These are phyloP conservation scores for Apiospora kogelbergensis DNA, from an alignment of 2,329 filamentous ascomycete species.

Conservation along the genomic window DNA sequence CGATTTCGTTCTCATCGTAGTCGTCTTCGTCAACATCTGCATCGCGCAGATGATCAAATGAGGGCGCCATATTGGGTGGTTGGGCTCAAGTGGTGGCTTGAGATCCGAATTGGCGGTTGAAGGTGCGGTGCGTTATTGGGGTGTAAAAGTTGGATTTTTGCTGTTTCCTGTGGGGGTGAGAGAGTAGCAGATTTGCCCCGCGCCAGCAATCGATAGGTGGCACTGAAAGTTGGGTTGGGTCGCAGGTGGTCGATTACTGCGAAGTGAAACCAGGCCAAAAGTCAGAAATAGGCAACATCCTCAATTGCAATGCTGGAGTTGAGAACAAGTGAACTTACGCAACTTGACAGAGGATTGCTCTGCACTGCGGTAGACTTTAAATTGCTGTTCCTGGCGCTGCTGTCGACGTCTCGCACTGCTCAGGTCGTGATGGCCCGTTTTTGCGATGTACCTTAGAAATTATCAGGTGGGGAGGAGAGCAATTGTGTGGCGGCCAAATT, in stretches of 20 bases:
- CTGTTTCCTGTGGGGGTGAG: slow-evolving; percentile 10
- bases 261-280: background rate
- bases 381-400: background rate
- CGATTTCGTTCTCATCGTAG: slow-evolving; percentile 89
- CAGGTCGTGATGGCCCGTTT: slow-evolving; percentile 7
- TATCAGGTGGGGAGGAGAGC: slow-evolving; percentile 5
- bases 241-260: too few species aligned
- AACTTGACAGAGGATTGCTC: background rate
- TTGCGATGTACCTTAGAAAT: slow-evolving; percentile 9
- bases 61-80: slow-evolving; percentile 77
- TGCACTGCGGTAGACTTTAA: background rate
- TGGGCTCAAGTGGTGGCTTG: slow-evolving; percentile 1
- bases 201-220: slow-evolving; percentile 3
- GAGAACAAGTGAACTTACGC: background rate
- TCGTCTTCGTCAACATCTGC: slow-evolving; percentile 84
- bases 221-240: too few species aligned
- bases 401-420: background rate
- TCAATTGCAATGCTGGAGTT: too few species aligned
- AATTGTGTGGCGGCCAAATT: slow-evolving; percentile 12
- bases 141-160: slow-evolving; percentile 7
- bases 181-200: slow-evolving; percentile 11
- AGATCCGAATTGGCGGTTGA: background rate
- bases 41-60: slow-evolving; percentile 89
- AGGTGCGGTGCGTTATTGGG: background rate
- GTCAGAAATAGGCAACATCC: background rate